phyloP scores from a whole-genome alignment of 164 flowering plant species.

The Annona squamosa region DNA sequence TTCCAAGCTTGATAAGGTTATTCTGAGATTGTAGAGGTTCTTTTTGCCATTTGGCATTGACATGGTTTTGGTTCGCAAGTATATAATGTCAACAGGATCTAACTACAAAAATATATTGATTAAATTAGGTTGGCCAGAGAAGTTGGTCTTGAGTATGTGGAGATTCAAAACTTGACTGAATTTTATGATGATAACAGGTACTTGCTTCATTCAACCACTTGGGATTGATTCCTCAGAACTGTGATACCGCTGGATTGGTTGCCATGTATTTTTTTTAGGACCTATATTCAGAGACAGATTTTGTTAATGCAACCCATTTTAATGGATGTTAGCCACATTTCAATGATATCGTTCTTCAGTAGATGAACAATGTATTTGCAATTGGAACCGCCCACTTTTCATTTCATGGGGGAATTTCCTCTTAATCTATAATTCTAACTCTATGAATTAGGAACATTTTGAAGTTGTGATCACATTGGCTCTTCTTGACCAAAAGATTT shows the following conservation, averaged over 20 bases:
- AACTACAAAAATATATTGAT: not conserved
- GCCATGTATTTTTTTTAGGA: not conserved
- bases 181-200: constrained; percentile 97
- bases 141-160: constrained; percentile 90
- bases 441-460: too few relatives aligned
- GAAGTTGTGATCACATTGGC: too few relatives aligned
- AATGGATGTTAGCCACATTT: too few relatives aligned
- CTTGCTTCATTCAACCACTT: not conserved
- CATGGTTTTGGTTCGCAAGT: not conserved
- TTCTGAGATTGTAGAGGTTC: too few relatives aligned
- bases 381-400: too few relatives aligned
- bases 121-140: constrained; percentile 87
- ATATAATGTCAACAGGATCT: not conserved
- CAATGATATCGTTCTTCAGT: too few relatives aligned
- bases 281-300: too few relatives aligned
- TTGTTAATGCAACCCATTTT: too few relatives aligned
- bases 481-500: too few relatives aligned
- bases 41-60: not conserved
- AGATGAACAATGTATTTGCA: too few relatives aligned
- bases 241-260: not conserved
- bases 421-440: too few relatives aligned
- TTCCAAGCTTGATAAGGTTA: constrained; percentile 94
- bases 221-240: not conserved
- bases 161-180: constrained; percentile 88
- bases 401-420: too few relatives aligned